Conservation (phyloP, 2,329 filamentous ascomycete species). For the Plectosphaerella cucumerina region DNA sequence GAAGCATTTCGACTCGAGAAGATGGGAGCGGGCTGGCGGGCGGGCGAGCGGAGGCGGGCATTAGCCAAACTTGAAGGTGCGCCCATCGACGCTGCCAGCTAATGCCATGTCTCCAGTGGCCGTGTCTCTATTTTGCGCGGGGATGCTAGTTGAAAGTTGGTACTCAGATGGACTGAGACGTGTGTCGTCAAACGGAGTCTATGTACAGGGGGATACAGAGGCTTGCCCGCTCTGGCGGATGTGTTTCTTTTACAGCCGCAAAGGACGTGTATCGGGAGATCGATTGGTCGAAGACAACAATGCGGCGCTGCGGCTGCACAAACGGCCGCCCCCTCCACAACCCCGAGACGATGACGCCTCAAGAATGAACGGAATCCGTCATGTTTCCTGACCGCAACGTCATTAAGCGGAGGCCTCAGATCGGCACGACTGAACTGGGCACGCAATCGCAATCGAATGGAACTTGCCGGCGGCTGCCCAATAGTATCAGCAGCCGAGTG, state of each 20-base stretch:
- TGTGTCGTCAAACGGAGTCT: constrained; percentile 1
- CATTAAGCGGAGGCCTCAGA: neutral
- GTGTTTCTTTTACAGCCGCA: constrained; percentile 27
- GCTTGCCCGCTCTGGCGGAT: constrained; percentile 15
- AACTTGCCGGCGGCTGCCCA: neutral
- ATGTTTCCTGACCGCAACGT: too few species aligned
- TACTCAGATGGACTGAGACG: too few species aligned
- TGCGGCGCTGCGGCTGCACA: constrained; percentile 15
- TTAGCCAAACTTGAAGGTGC: too few species aligned
- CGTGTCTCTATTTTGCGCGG: too few species aligned
- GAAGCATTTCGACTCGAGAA: too few species aligned
- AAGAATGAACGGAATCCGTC: too few species aligned
- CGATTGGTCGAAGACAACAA: constrained; percentile 22
- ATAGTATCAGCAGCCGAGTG: too few species aligned
- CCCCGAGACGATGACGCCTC: neutral
- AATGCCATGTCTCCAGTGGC: too few species aligned
- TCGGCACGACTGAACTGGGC: neutral
- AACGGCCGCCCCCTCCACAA: constrained; percentile 10
- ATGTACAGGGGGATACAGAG: constrained; percentile 4
- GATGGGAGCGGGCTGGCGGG: too few species aligned
- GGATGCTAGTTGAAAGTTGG: too few species aligned
- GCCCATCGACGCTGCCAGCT: too few species aligned
- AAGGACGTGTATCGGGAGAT: constrained; percentile 11
- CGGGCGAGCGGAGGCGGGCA: too few species aligned
- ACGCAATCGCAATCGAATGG: neutral